Conservation (phyloP, 2,329 filamentous ascomycete genomes). For the Colletotrichum aenigma region DNA sequence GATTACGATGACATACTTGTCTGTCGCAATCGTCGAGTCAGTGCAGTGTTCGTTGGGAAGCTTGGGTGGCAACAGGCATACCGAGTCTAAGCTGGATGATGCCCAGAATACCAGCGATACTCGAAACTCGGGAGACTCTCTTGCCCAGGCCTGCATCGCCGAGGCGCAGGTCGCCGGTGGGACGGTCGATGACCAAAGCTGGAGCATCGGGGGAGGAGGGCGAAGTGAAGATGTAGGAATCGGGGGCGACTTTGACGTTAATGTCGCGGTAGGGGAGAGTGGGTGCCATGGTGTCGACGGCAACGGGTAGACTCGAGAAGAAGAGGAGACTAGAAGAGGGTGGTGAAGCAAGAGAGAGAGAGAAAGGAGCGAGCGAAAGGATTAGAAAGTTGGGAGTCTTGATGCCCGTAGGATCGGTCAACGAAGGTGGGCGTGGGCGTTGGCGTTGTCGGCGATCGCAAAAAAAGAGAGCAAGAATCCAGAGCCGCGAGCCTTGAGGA, state of each 20-base stretch:
- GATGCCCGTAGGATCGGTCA: background rate
- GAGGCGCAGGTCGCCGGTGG: constrained; percentile 87
- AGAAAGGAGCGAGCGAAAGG: background rate
- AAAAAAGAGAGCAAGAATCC: background rate
- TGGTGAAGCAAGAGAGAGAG: background rate
- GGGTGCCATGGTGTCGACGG: constrained; percentile 37
- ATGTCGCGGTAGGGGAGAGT: constrained; percentile 87
- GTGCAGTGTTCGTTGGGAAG: background rate
- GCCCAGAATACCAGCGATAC: constrained; percentile 92
- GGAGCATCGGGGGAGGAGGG: constrained; percentile 90
- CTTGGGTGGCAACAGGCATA: constrained; percentile 45
- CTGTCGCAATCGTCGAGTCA: constrained; percentile 36
- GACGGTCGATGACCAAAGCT: constrained; percentile 86
- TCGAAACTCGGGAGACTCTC: constrained; percentile 76
- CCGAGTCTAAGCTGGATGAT: constrained; percentile 92
- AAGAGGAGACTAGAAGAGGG: background rate
- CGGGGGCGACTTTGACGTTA: constrained; percentile 90
- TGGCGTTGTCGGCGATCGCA: constrained; percentile 4
- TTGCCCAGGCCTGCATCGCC: constrained; percentile 81
- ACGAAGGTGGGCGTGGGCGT: background rate
- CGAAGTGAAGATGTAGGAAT: constrained; percentile 95
- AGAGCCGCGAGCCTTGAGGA: constrained; percentile 11
- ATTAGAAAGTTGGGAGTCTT: background rate
- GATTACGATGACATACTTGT: constrained; percentile 97
- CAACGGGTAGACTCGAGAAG: background rate